Base-by-base conservation (phyloP, 1,284 basidiomycete species). In the Trichosporon sp. region DNA sequence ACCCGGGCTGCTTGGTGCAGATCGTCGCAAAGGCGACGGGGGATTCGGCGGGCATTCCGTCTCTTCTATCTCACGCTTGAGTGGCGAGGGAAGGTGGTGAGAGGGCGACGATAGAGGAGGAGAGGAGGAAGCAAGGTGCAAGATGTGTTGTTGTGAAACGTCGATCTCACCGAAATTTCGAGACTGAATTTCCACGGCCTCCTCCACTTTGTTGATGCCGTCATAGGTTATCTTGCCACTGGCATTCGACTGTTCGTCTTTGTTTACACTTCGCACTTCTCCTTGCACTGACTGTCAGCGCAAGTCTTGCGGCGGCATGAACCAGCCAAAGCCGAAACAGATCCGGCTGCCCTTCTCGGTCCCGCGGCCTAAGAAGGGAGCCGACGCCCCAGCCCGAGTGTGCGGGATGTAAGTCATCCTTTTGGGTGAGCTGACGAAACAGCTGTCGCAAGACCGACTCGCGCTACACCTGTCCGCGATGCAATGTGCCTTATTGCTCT, bases 401-500 rank as follows among this genome's bases (percentile, higher is more conserved):
- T 83, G 81, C 72, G 81, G 81, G 11, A 81, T 83, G 81, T 83
- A 26, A 14, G 35, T 40, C 35, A 10, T 31, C 7, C 3, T 12
- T 12, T 8, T 7, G 1, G 10, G 6, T 21, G 21, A 65, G 46
- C 51, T 54, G 43, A 68, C 66, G 4, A 2, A 26, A 26, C 71
- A 84, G 83, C 63, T 84, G 83, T 70, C 78, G 80, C 1, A 75
- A 75, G 66, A 73, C 73, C 0, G 80, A 84, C 67, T 80, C 79
- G 65, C 73, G 74, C 66, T 84, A 84, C 70, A 82, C 80, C 54
- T 84, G 83, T 71, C 83, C 83, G 19, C 76, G 83, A 73, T 84
- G 83, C 69, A 84, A 84, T 73, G 71, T 84, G 5, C 70, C 80
- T 5, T 84, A 84, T 68, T 84, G 83, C 75, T 82, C 81, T 10